Evolutionary conservation across 352 stramenopile species (phyloP).

Genomic region (Pythium aphanidermatum): DNA sequence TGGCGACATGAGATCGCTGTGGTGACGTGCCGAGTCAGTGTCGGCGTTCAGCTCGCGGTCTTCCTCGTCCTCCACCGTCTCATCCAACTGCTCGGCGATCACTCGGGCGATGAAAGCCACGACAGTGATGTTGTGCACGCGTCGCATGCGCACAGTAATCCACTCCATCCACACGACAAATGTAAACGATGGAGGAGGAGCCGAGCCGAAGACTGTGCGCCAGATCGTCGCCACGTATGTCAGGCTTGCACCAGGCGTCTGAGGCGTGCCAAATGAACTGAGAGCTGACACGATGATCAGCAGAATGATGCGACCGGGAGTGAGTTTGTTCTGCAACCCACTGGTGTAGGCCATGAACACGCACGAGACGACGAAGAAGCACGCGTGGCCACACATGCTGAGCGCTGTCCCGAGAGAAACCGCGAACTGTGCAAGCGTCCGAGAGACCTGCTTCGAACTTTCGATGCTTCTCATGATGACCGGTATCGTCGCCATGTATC

Average conservation of each 20-base stretch:
- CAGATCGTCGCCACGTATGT: constrained; percentile 58
- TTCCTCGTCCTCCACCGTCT: constrained; percentile 66
- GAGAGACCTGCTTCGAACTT: constrained; percentile 50
- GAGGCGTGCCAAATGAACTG: constrained; percentile 47
- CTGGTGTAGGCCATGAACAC: constrained; percentile 67
- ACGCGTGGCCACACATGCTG: constrained; percentile 39
- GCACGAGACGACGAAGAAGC: constrained; percentile 43
- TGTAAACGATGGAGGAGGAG: constrained; percentile 33
- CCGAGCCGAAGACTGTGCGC: constrained; percentile 31
- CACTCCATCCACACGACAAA: constrained; percentile 46
- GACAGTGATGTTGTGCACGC: constrained; percentile 56
- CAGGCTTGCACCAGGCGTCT: constrained; percentile 24
- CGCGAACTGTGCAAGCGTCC: constrained; percentile 54
- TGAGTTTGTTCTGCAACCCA: constrained; percentile 31
- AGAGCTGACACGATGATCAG: constrained; percentile 38
- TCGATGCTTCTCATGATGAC: constrained; percentile 61
- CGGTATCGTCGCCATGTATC: constrained; percentile 46
- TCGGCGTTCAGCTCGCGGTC: constrained; percentile 25
- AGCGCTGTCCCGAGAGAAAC: constrained; percentile 46
- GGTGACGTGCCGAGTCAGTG: not conserved
- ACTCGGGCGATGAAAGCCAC: constrained; percentile 61
- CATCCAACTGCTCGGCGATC: constrained; percentile 62
- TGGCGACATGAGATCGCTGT: not conserved
- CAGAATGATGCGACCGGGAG: constrained; percentile 28
- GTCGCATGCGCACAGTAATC: constrained; percentile 45